phyloP scores from a whole-genome alignment of 345 rosid genomes.

The Populus davidiana region DNA sequence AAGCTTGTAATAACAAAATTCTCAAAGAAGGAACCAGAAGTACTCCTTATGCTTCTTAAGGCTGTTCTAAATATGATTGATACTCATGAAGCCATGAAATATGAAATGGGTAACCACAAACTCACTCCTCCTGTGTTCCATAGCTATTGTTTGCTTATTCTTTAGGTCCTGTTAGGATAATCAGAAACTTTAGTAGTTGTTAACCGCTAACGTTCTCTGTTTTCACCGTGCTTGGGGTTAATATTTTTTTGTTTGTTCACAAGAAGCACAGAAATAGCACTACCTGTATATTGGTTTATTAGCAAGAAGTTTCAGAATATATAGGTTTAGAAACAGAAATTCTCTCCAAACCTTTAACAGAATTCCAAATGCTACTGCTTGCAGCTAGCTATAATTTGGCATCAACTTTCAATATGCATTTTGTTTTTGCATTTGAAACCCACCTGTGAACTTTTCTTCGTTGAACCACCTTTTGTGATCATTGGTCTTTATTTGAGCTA shows the following conservation, averaged over 20 bases:
- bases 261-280: neutral
- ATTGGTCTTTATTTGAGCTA: neutral
- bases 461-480: neutral
- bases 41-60: constrained; percentile 62
- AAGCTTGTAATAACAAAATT: constrained; percentile 53
- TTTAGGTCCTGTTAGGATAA: neutral
- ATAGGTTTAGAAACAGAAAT: too few relatives aligned
- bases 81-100: constrained; percentile 39
- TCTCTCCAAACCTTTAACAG: neutral
- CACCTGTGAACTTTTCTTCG: neutral
- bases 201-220: too few relatives aligned
- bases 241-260: neutral
- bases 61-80: constrained; percentile 55
- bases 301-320: neutral
- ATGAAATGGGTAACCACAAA: constrained; percentile 43
- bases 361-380: neutral
- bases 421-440: neutral
- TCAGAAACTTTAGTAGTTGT: neutral
- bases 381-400: neutral
- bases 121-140: neutral
- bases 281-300: neutral
- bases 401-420: neutral
- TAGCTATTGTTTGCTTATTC: neutral
- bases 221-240: neutral
- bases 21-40: constrained; percentile 69